Conservation (phyloP, 1,139 yeast species). For the Meyerozyma guilliermondii region DNA sequence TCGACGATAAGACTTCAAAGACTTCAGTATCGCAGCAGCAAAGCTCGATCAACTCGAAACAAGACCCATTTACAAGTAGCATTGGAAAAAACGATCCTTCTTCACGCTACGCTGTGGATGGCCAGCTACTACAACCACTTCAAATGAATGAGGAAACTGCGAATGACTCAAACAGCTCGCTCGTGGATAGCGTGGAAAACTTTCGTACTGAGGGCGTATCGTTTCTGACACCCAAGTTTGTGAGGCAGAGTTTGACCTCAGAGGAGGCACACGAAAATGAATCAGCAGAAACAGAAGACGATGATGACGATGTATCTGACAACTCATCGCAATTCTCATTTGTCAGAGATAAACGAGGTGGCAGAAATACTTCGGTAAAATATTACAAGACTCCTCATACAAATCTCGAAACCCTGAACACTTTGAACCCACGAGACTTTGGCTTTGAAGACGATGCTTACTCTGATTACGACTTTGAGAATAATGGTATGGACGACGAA, state of each 20-base stretch:
- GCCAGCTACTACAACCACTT: neutral
- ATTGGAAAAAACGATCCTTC: neutral
- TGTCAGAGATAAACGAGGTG: constrained; percentile 49
- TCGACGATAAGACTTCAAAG: neutral
- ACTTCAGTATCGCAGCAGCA: neutral
- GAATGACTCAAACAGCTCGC: constrained; percentile 13
- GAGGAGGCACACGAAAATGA: constrained; percentile 5
- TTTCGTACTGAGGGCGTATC: constrained; percentile 16
- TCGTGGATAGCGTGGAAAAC: constrained; percentile 11
- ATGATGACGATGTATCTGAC: constrained; percentile 21
- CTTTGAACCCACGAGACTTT: constrained; percentile 25
- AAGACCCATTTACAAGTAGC: neutral
- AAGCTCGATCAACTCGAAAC: neutral
- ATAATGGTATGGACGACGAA: constrained; percentile 3
- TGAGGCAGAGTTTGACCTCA: neutral
- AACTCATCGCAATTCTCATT: constrained; percentile 53
- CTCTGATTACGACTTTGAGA: constrained; percentile 38
- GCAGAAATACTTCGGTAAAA: constrained; percentile 58
- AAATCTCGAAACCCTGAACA: constrained; percentile 12
- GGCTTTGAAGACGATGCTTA: constrained; percentile 32
- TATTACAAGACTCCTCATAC: constrained; percentile 41
- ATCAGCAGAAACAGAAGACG: constrained; percentile 3
- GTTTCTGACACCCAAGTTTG: constrained; percentile 7
- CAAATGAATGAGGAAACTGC: constrained; percentile 3
- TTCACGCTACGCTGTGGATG: neutral